phyloP scores from a whole-genome alignment of 2,329 filamentous ascomycete genomes.

The Fusarium coffeatum region DNA sequence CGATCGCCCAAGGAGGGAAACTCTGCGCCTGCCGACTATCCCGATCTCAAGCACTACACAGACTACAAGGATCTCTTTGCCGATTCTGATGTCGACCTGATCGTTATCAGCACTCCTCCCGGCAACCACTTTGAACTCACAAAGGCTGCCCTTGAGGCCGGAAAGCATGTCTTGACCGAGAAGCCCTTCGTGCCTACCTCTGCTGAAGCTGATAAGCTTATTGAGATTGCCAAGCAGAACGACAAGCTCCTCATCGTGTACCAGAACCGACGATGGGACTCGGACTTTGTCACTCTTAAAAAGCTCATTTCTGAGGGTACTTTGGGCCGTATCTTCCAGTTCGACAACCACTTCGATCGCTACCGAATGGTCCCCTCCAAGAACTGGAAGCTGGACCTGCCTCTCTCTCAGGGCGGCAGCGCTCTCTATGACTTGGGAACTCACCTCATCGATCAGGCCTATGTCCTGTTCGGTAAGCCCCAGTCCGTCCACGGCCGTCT shows the following conservation, averaged over 20 bases:
- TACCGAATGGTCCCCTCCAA: slow-evolving; percentile 70
- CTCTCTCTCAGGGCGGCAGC: slow-evolving; percentile 71
- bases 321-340: slow-evolving; percentile 80
- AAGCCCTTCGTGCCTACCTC: slow-evolving; percentile 84
- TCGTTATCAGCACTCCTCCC: slow-evolving; percentile 78
- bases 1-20: slow-evolving; percentile 72
- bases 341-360: slow-evolving; percentile 84
- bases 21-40: slow-evolving; percentile 76
- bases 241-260: slow-evolving; percentile 72
- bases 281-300: slow-evolving; percentile 77
- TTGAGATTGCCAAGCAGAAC: slow-evolving; percentile 63
- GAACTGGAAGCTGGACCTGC: slow-evolving; percentile 74
- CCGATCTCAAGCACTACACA: slow-evolving; percentile 72
- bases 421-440: slow-evolving; percentile 80
- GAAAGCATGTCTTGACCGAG: slow-evolving; percentile 84
- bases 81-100: slow-evolving; percentile 74
- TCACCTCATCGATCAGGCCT: slow-evolving; percentile 81
- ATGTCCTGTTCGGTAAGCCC: slow-evolving; percentile 76
- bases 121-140: slow-evolving; percentile 75
- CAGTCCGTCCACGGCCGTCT: slow-evolving; percentile 74
- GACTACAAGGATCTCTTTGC: slow-evolving; percentile 71
- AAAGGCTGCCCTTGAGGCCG: slow-evolving; percentile 72
- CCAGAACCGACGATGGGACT: slow-evolving; percentile 82
- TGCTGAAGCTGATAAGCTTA: slow-evolving; percentile 73
- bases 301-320: slow-evolving; percentile 69